A percentile compares a stretch with the other conserved stretches of the same genome.
Evolutionary conservation across 2,329 filamentous ascomycete genomes (phyloP).

Genomic region (Stenocarpella maydis): DNA sequence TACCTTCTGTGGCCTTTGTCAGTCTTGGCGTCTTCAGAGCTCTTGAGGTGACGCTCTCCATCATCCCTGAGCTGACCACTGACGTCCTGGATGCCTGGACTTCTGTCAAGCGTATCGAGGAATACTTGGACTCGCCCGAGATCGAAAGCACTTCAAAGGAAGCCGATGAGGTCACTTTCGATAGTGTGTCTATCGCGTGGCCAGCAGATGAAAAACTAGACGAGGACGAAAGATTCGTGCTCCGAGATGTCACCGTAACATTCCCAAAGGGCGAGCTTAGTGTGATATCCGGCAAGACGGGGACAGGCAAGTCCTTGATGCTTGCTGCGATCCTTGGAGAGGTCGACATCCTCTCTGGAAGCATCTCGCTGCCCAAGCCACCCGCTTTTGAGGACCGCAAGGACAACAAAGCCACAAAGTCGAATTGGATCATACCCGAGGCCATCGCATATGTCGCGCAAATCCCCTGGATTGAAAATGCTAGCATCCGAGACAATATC

Average conservation of each 20-base stretch:
- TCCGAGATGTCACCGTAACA: slow-evolving; percentile 69
- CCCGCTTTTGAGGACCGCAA: slow-evolving; percentile 62
- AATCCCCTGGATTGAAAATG: slow-evolving; percentile 87
- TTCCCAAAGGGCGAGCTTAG: slow-evolving; percentile 76
- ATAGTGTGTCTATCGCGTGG: slow-evolving; percentile 77
- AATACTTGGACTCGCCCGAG: slow-evolving; percentile 74
- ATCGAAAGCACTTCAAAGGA: slow-evolving; percentile 62
- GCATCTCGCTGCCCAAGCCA: slow-evolving; percentile 62
- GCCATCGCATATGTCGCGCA: slow-evolving; percentile 80
- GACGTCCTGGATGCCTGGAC: slow-evolving; percentile 76
- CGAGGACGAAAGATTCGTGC: slow-evolving; percentile 67
- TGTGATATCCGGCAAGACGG: slow-evolving; percentile 79
- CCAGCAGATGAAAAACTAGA: slow-evolving; percentile 69
- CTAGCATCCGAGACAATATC: slow-evolving; percentile 80
- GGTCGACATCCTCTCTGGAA: slow-evolving; percentile 72
- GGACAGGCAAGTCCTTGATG: slow-evolving; percentile 79
- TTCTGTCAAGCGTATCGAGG: slow-evolving; percentile 76
- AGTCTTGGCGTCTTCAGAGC: slow-evolving; percentile 77
- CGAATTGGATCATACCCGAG: slow-evolving; percentile 74
- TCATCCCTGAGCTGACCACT: slow-evolving; percentile 77
- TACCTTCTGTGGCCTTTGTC: slow-evolving; percentile 80
- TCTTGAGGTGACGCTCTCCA: slow-evolving; percentile 75
- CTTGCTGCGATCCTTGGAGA: slow-evolving; percentile 79
- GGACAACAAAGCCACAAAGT: slow-evolving; percentile 67
- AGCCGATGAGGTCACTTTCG: slow-evolving; percentile 69